Conservation (phyloP, 83 land plant species). For the Isoetes engelmannii region DNA sequence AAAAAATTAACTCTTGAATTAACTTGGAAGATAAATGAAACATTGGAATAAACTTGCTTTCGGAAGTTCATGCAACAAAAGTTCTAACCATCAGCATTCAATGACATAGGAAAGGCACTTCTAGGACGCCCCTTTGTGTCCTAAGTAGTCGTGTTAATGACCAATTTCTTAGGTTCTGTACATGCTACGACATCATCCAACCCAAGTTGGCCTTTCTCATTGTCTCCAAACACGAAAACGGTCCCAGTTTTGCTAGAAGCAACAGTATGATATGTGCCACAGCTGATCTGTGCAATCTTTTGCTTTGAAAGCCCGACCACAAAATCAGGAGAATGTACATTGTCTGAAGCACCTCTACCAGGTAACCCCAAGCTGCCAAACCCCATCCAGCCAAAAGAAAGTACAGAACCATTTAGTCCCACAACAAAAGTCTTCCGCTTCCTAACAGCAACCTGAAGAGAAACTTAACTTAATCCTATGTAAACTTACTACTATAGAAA, state of each 20-base stretch:
- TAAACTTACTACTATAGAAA: neutral
- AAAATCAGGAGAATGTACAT: conserved; percentile 55
- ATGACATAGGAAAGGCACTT: too few relatives aligned
- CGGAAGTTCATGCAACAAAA: too few relatives aligned
- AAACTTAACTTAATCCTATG: neutral
- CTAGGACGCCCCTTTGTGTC: too few relatives aligned
- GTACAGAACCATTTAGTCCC: conserved; percentile 57
- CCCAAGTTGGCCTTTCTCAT: conserved; percentile 76
- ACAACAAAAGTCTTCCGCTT: conserved; percentile 81
- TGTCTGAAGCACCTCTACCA: conserved; percentile 56
- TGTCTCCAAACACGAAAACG: conserved; percentile 88
- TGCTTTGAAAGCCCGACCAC: conserved; percentile 41
- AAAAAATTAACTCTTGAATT: too few relatives aligned
- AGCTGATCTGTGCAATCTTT: conserved; percentile 58
- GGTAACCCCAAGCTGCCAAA: conserved; percentile 76
- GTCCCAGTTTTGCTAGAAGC: conserved; percentile 47
- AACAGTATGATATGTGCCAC: conserved; percentile 85
- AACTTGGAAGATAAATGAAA: too few relatives aligned
- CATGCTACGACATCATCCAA: neutral
- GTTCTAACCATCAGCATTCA: too few relatives aligned
- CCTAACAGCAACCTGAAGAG: conserved; percentile 70
- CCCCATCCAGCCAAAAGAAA: conserved; percentile 86
- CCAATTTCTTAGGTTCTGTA: too few relatives aligned
- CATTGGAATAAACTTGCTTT: too few relatives aligned
- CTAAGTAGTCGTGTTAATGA: too few relatives aligned